Base-by-base conservation (phyloP, 108 stramenopile species). In the Pseudonitzschia multiseries region DNA sequence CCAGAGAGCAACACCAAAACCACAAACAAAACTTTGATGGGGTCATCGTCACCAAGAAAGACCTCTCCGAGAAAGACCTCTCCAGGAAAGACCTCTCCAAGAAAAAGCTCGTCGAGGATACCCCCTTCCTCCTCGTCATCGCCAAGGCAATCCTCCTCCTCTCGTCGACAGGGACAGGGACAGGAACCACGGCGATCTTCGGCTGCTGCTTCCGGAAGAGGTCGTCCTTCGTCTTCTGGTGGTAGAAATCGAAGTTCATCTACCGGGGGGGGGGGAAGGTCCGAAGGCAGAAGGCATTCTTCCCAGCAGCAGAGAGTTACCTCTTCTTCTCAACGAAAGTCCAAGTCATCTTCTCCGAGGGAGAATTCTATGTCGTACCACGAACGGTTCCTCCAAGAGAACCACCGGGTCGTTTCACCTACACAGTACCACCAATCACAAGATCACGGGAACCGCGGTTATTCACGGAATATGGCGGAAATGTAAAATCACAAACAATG, bases 1-100 rank as follows among this genome's bases (percentile, higher is more conserved):
- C 92, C 92, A 21, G 69, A 70, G 22, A 57, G 53, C 66, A 67
- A 67, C 10, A 48, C 14, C n/a, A 48, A 50, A 24, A 67, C n/a
- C 20, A 24, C 20, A 18, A 41, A 65, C 41, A 22, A 40, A 21
- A n/a, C 18, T 21, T 20, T 65, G 40, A 24, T 17, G 17, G 1
- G 8, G 17, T 28, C 46, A 9, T 67, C 66, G 10, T 46, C 43
- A 14, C 24, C 66, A n/a, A 44, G 66, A 50, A 67, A 67, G 21
- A 48, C 13, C 21, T 67, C 66, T 44, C 42, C 66, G 18, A 13
- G 31, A 21, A 17, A 27, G 57, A 26, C 24, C 14, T 59, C 61
- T n/a, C 18, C 61, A 10, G 5, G 28, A 14, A 24, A 36, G 36
- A 24, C 53, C n/a, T n/a, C n/a, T 61, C 28, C 59, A 5, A 10